Evolutionary conservation across 2,329 filamentous ascomycete species (phyloP), one percentile per base, ranked within the genome.

Genomic region (Trichoderma asperellum): DNA sequence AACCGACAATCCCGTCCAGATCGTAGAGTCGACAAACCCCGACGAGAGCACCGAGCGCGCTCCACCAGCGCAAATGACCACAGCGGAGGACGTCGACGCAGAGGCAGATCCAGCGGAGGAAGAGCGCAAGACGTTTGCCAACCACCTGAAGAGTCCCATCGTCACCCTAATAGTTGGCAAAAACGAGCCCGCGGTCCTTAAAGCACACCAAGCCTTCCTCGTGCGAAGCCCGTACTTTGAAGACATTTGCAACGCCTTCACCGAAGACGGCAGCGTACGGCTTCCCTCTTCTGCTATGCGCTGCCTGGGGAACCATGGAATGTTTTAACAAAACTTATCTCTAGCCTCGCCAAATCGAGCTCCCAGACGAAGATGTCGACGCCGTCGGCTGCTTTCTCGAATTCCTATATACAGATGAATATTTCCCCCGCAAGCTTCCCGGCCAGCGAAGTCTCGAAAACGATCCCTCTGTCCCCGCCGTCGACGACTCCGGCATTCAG

Each of bases 141-240:
- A 82, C 75, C 92, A 91, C 74, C 83, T 94, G 27, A 86, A 83
- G 72, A 93, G 90, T 72, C 91, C 92, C 0, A 83, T 93, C 12
- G 87, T 94, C 37, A 88, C 88, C 18, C 80, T 94, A 34, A 76
- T 89, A n/a, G 84, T 93, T 24, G 91, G 91, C 14, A 80, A 81
- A 59, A 89, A 85, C 68, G 87, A 88, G 5, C 84, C 87, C 74
- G 89, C 88, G 11, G 83, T 89, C 37, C 85, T 97, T 70, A 90
- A 88, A 29, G 93, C 93, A 7, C 94, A 97, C 79, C 91, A 97
- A 81, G 89, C 84, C 3, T 85, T 97, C 32, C 84, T 98, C 43
- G 76, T 82, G 12, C 86, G 90, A 77, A 95, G 92, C 55, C 92
- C 93, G 0, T 94, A 86, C 79, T 93, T 97, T 76, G 83, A 84